Conservation (phyloP, 208 protist species). For the Histomonas meleagridis region DNA sequence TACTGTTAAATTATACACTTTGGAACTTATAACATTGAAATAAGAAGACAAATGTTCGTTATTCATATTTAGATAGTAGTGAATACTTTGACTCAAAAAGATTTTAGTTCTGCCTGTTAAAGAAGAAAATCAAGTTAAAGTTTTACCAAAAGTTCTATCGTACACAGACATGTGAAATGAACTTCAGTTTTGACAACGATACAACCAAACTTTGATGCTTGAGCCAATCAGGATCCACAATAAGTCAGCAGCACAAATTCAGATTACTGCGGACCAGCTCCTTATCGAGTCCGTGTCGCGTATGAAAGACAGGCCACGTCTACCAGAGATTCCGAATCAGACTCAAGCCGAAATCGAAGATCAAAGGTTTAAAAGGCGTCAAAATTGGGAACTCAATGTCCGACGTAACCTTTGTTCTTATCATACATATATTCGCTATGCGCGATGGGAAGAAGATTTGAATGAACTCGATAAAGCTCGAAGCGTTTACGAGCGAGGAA, state of each 20-base stretch:
- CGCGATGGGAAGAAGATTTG: neutral
- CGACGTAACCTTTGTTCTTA: neutral
- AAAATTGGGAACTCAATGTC: conserved; percentile 14
- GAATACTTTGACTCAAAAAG: no score
- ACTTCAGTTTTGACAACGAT: no score
- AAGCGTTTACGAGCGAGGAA: conserved; percentile 12
- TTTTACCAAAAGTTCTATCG: no score
- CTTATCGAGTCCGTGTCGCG: neutral
- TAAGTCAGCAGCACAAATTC: neutral
- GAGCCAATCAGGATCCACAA: neutral
- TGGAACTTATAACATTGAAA: no score
- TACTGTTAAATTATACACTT: no score
- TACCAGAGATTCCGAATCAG: neutral
- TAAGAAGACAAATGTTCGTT: no score
- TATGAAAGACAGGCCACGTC: neutral
- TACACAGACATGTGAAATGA: no score
- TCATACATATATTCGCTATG: conserved; percentile 25
- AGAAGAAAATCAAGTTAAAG: no score
- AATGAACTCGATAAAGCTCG: neutral
- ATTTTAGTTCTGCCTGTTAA: no score
- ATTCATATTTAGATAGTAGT: no score
- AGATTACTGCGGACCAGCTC: neutral
- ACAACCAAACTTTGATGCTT: no score
- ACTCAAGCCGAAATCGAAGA: neutral
- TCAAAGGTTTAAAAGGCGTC: neutral